These are phyloP conservation scores for Carex arenaria DNA, from an alignment of 202 grass and related monocot species.

Conservation along the genomic window DNA sequence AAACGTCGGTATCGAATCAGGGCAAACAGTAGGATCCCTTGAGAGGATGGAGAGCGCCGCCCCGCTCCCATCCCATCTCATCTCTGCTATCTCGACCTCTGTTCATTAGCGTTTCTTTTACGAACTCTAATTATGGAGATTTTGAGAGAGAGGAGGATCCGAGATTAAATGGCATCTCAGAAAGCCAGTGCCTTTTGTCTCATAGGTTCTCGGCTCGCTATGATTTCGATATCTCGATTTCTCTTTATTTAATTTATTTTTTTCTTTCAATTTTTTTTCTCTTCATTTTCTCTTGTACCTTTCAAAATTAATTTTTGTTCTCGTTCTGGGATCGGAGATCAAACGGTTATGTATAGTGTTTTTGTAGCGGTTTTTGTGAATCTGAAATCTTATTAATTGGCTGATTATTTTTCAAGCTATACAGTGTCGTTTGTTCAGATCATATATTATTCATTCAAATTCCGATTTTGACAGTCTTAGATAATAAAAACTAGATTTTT, in stretches of 20 bases:
- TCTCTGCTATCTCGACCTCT: slow-evolving; percentile 2
- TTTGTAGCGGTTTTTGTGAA: too few species aligned
- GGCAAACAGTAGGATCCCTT: not conserved
- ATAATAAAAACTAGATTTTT: too few species aligned
- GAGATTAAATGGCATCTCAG: slow-evolving; percentile 24
- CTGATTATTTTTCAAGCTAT: too few species aligned
- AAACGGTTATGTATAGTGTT: not conserved
- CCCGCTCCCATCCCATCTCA: not conserved
- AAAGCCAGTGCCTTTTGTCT: slow-evolving; percentile 14
- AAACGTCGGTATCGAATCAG: not conserved
- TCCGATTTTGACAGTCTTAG: too few species aligned
- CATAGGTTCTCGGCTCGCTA: slow-evolving; percentile 31
- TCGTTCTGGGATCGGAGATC: too few species aligned
- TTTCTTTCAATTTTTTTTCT: not conserved
- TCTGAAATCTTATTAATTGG: too few species aligned
- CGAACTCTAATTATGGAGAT: not conserved
- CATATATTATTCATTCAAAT: too few species aligned
- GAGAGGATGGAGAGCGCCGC: not conserved
- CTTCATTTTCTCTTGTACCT: not conserved
- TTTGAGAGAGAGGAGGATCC: slow-evolving; percentile 7
- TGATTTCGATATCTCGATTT: slow-evolving; percentile 24
- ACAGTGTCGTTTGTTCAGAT: too few species aligned
- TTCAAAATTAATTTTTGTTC: not conserved
- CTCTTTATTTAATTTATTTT: not conserved
- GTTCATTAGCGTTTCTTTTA: slow-evolving; percentile 12